These are phyloP conservation scores for Talaromyces ruber DNA, from an alignment of 495 filamentous ascomycete genomes.

Conservation along the genomic window DNA sequence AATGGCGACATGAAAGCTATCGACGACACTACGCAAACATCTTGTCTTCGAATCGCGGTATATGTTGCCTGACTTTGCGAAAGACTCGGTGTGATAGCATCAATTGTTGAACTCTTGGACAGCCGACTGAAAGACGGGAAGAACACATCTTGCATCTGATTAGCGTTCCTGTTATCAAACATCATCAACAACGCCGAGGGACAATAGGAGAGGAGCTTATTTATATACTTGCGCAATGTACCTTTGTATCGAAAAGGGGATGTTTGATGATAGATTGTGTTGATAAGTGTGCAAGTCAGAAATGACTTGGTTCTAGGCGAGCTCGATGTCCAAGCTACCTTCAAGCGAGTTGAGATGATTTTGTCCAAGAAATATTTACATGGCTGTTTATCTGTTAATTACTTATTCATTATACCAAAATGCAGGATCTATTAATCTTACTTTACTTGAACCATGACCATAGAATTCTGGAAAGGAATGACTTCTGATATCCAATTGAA, in stretches of 20 bases:
- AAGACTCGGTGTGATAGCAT: neutral
- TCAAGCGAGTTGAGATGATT: neutral
- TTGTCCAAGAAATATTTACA: slow-evolving; percentile 1
- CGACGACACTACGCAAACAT: neutral
- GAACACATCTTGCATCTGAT: neutral
- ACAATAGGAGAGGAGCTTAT: neutral
- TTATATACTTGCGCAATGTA: neutral
- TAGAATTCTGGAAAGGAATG: neutral
- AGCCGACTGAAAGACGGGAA: neutral
- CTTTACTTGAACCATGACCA: neutral
- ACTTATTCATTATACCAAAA: neutral
- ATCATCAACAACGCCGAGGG: neutral
- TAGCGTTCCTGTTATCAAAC: neutral
- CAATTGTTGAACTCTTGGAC: neutral
- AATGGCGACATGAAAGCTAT: neutral
- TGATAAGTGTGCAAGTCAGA: neutral
- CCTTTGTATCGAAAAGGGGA: neutral
- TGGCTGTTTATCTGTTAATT: slow-evolving; percentile 6
- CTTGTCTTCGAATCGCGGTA: neutral
- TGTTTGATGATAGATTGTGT: neutral
- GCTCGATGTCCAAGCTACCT: neutral
- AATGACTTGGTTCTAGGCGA: neutral
- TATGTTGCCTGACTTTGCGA: neutral
- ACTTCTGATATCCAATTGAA: neutral
- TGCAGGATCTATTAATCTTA: neutral